phyloP scores from a whole-genome alignment of 768 basidiomycete genomes.

The Myochromella boudieri region DNA sequence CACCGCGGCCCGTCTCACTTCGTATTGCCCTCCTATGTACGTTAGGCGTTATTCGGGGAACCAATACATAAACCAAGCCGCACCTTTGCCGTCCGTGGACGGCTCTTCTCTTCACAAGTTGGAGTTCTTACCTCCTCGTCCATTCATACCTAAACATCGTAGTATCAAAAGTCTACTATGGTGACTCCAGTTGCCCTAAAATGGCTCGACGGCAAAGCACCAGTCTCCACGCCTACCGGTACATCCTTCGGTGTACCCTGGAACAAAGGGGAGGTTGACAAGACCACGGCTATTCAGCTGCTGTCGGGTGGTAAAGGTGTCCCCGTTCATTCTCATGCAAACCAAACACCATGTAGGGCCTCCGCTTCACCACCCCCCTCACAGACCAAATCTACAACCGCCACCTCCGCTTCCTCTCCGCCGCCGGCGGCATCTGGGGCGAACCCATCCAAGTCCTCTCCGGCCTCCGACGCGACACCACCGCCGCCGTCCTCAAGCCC shows the following conservation, averaged over 20 bases:
- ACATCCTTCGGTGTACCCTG: slow-evolving; percentile 37
- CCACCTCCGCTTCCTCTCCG: slow-evolving; percentile 33
- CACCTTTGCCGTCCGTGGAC: too few relatives aligned
- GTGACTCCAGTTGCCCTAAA: slow-evolving; percentile 25
- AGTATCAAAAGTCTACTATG: too few relatives aligned
- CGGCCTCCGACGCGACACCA: slow-evolving; percentile 36
- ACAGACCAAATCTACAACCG: slow-evolving; percentile 33
- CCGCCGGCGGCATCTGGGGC: slow-evolving; percentile 35
- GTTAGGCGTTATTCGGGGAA: too few relatives aligned
- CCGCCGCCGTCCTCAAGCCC: slow-evolving; percentile 33
- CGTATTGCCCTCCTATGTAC: too few relatives aligned
- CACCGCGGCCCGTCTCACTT: too few relatives aligned
- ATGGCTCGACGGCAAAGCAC: slow-evolving; percentile 32
- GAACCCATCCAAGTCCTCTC: slow-evolving; percentile 36
- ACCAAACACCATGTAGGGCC: slow-evolving; percentile 23
- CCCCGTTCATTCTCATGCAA: slow-evolving; percentile 28
- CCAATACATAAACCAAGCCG: too few relatives aligned
- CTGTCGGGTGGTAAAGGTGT: slow-evolving; percentile 20
- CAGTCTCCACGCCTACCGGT: slow-evolving; percentile 28
- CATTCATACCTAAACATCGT: too few relatives aligned
- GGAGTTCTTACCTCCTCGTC: too few relatives aligned
- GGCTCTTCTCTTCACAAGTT: too few relatives aligned
- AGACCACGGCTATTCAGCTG: slow-evolving; percentile 29
- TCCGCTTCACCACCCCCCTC: slow-evolving; percentile 33
- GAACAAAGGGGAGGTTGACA: slow-evolving; percentile 35